phyloP scores from a whole-genome alignment of 305 asterid genomes.

The Fraxinus paxiana region DNA sequence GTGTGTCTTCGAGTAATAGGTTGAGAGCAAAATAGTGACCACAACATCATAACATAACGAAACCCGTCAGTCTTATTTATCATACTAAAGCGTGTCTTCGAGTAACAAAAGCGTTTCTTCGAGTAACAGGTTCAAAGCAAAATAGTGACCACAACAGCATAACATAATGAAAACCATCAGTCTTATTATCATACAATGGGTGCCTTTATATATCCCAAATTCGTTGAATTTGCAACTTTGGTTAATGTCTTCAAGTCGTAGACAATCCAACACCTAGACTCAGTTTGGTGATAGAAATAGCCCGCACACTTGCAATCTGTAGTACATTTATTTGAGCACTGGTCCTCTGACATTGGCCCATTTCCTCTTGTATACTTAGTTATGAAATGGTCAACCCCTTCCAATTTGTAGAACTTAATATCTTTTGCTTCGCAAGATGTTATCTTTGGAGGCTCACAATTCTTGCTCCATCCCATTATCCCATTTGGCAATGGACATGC shows the following conservation, averaged over 20 bases:
- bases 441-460: constrained; percentile 25
- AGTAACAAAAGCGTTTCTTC: background rate
- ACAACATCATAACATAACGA: background rate
- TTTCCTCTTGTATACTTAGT: constrained; percentile 25
- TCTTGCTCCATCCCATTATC: constrained; percentile 37
- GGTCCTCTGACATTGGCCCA: constrained; percentile 29
- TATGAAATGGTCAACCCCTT: constrained; percentile 38
- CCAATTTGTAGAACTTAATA: constrained; percentile 28
- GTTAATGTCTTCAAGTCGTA: constrained; percentile 32
- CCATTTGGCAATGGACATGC: constrained; percentile 41
- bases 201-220: constrained; percentile 37
- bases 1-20: background rate
- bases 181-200: constrained; percentile 3
- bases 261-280: constrained; percentile 39
- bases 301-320: constrained; percentile 43
- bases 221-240: constrained; percentile 28
- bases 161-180: background rate
- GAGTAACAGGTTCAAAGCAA: background rate
- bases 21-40: background rate
- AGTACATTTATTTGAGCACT: constrained; percentile 32
- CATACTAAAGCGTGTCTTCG: background rate
- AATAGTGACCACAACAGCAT: background rate
- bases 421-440: constrained; percentile 25
- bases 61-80: background rate
- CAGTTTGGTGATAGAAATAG: constrained; percentile 35